Evolutionary conservation across 257 asterid genomes (phyloP).

Genomic region (Nicotiana obtusifolia): DNA sequence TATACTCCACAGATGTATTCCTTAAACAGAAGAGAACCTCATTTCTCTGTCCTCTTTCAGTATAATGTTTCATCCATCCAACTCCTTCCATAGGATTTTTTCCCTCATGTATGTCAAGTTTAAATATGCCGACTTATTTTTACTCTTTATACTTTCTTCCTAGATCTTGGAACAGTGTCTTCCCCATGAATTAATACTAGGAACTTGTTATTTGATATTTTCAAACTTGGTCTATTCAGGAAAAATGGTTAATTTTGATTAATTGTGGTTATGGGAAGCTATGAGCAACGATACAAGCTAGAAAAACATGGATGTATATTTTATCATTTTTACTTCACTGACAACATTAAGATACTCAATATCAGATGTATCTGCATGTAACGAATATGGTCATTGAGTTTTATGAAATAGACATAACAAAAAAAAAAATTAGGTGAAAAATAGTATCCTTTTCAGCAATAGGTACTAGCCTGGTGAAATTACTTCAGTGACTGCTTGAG

Average conservation of each 20-base stretch:
- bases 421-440: neutral
- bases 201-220: neutral
- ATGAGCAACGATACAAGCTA: neutral
- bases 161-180: neutral
- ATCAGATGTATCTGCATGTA: constrained; percentile 1
- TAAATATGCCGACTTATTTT: neutral
- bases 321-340: neutral
- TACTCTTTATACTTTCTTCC: neutral
- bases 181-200: neutral
- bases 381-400: neutral
- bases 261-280: neutral
- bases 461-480: constrained; percentile 1
- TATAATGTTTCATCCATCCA: neutral
- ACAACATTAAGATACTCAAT: neutral
- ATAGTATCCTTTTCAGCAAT: neutral
- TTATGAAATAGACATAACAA: neutral
- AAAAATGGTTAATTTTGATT: neutral
- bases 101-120: neutral
- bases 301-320: neutral
- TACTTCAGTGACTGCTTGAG: neutral
- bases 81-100: neutral
- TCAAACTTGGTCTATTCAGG: neutral
- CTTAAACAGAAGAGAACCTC: neutral
- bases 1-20: neutral
- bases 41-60: neutral